Percentiles rank a stretch among this genome's conserved stretches.
Evolutionary conservation across 192 early-diverging fungal species (phyloP).

Genomic region (Podila minutissima): DNA sequence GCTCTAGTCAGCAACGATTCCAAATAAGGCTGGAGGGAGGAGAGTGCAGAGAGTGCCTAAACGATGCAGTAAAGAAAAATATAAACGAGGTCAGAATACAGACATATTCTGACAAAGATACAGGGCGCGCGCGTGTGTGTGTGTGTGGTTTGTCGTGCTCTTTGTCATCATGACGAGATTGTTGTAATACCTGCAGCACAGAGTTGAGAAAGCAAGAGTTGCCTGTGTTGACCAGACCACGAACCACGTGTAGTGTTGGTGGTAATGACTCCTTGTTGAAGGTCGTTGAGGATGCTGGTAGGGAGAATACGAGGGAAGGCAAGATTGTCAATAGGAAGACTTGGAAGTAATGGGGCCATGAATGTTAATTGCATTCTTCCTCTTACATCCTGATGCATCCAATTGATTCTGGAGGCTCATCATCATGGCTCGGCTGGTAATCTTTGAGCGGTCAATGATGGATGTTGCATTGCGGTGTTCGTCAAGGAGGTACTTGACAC

Average conservation of each 20-base stretch:
- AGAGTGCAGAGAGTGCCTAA: constrained; percentile 56
- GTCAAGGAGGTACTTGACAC: not conserved
- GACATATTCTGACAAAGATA: not conserved
- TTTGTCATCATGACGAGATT: constrained; percentile 1
- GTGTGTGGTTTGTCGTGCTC: not conserved
- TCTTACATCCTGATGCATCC: constrained; percentile 2
- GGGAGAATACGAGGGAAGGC: not conserved
- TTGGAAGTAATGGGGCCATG: not conserved
- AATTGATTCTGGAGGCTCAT: constrained; percentile 17
- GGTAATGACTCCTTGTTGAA: constrained; percentile 2
- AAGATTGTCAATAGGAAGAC: not conserved
- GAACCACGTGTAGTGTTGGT: constrained; percentile 44
- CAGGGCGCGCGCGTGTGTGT: not conserved
- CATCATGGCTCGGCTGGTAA: constrained; percentile 43
- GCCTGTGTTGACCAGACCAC: constrained; percentile 88
- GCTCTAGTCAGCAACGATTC: constrained; percentile 38
- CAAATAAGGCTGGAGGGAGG: constrained; percentile 50
- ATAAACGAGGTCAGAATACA: not conserved
- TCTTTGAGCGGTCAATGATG: constrained; percentile 28
- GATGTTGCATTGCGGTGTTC: constrained; percentile 28
- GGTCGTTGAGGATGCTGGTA: not conserved
- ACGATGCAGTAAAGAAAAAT: constrained; percentile 7
- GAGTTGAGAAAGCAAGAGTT: constrained; percentile 97
- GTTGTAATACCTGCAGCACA: constrained; percentile 77
- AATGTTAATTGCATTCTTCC: not conserved